Percentiles rank a stretch among this genome's conserved stretches.
Evolutionary conservation across 495 filamentous ascomycete genomes (phyloP).

Genomic region (Penicillium parvum): DNA sequence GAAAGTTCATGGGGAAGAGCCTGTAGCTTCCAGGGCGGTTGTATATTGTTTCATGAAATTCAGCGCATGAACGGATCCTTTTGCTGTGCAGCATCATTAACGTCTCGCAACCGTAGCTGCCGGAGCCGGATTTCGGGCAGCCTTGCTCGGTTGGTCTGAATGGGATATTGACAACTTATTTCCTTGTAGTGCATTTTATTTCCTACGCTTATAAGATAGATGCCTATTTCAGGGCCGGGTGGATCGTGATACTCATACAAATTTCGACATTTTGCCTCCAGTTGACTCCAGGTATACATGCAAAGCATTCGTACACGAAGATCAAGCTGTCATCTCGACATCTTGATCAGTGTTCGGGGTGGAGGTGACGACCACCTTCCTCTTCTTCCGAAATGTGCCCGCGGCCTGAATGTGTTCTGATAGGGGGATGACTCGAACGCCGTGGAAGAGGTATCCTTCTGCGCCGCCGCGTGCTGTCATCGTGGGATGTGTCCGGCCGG

Average conservation of each 20-base stretch:
- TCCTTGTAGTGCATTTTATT: background rate
- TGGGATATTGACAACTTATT: background rate
- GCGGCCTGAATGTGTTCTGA: constrained; percentile 75
- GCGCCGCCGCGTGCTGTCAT: constrained; percentile 87
- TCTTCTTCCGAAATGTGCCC: constrained; percentile 59
- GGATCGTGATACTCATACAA: constrained; percentile 21
- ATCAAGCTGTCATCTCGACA: constrained; percentile 31
- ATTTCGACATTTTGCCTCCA: constrained; percentile 7
- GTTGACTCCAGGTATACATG: constrained; percentile 4
- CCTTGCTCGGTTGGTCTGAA: background rate
- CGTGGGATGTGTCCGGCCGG: constrained; percentile 84
- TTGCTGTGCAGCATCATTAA: constrained; percentile 7
- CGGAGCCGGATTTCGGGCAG: constrained; percentile 9
- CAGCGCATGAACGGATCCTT: constrained; percentile 31
- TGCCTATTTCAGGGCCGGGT: background rate
- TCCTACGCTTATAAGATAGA: background rate
- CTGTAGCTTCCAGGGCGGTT: constrained; percentile 45
- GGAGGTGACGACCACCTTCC: constrained; percentile 28
- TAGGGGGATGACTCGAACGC: constrained; percentile 70
- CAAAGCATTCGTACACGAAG: background rate
- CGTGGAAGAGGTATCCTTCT: constrained; percentile 88
- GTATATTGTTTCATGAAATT: constrained; percentile 30
- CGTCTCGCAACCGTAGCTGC: constrained; percentile 8
- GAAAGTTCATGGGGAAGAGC: constrained; percentile 98
- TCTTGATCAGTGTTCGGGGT: constrained; percentile 28